A percentile compares a stretch with the other conserved stretches of the same genome.
These are phyloP conservation scores for Xylaria cubensis DNA, from an alignment of 495 filamentous ascomycete species.

Conservation along the genomic window DNA sequence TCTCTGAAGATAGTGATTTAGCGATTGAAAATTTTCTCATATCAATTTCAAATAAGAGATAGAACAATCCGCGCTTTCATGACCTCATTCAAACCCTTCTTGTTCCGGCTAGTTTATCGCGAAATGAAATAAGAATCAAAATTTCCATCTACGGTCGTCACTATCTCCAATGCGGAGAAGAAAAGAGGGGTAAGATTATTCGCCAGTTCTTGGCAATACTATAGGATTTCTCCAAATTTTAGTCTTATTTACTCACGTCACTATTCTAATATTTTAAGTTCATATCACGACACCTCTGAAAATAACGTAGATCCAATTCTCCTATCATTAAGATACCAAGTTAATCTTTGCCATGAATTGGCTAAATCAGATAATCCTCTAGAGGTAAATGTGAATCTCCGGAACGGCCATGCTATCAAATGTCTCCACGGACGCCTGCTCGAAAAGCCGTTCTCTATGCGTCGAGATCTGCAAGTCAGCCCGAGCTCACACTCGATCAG, in stretches of 20 bases:
- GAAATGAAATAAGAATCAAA: not conserved
- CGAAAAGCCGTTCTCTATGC: not conserved
- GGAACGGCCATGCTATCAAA: not conserved
- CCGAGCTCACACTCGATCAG: conserved; percentile 23
- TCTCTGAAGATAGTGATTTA: not conserved
- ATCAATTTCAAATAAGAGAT: not conserved
- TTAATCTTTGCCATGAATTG: not conserved
- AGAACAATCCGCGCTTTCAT: not conserved
- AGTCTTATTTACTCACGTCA: not conserved
- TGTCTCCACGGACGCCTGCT: not conserved
- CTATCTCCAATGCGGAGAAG: conserved; percentile 17
- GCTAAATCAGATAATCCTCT: not conserved
- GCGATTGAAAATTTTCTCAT: not conserved
- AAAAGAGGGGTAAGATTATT: not conserved
- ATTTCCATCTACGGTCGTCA: not conserved
- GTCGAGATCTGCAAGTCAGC: conserved; percentile 16
- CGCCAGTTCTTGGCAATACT: not conserved
- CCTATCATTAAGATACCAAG: not conserved
- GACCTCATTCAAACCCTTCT: not conserved
- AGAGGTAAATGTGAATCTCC: not conserved
- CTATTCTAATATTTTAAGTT: not conserved
- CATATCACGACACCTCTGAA: no score
- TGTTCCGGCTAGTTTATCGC: not conserved
- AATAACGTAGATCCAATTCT: not conserved
- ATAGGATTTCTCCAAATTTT: not conserved